Percentiles rank a stretch among this genome's conserved stretches.
phyloP scores from a whole-genome alignment of 2,329 filamentous ascomycete species.

The Nigrospora oryzae region DNA sequence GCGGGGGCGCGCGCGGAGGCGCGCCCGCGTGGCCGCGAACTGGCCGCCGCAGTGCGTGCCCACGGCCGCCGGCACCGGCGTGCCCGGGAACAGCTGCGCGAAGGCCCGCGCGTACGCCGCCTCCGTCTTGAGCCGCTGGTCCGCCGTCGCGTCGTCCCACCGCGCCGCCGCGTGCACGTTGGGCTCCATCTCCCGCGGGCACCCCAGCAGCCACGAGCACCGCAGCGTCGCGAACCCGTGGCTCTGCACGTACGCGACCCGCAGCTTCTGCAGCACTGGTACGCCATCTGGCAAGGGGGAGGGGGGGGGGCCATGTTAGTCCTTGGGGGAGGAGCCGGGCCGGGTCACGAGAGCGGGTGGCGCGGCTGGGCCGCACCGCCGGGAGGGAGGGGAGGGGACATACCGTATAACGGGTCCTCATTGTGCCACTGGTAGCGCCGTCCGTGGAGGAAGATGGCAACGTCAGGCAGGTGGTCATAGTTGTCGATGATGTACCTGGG shows the following conservation, averaged over 20 bases:
- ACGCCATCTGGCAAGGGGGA: slow-evolving; percentile 15
- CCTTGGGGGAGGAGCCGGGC: background rate
- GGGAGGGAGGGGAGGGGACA: background rate
- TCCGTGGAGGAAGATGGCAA: slow-evolving; percentile 22
- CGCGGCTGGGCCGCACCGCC: too few relatives aligned
- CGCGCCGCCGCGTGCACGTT: slow-evolving; percentile 4
- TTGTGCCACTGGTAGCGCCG: slow-evolving; percentile 23
- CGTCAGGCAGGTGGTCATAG: slow-evolving; percentile 19
- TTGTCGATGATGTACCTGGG: slow-evolving; percentile 19
- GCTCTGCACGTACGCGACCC: slow-evolving; percentile 29
- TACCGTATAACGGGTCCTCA: slow-evolving; percentile 28
- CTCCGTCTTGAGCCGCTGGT: slow-evolving; percentile 28
- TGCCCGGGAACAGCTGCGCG: slow-evolving; percentile 10
- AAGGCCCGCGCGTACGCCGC: slow-evolving; percentile 13
- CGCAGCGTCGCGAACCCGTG: slow-evolving; percentile 42
- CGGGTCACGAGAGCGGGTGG: too few relatives aligned
- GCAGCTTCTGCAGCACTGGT: slow-evolving; percentile 27
- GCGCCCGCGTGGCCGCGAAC: slow-evolving; percentile 37
- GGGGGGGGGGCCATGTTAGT: background rate
- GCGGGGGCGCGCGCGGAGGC: slow-evolving; percentile 29
- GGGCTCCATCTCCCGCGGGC: slow-evolving; percentile 19
- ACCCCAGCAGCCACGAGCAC: slow-evolving; percentile 38
- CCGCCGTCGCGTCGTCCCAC: slow-evolving; percentile 12
- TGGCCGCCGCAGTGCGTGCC: slow-evolving; percentile 43
- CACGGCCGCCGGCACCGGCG: slow-evolving; percentile 26